Conservation (phyloP, 2,329 filamentous ascomycete species). For the Penicillium verrucosum region DNA sequence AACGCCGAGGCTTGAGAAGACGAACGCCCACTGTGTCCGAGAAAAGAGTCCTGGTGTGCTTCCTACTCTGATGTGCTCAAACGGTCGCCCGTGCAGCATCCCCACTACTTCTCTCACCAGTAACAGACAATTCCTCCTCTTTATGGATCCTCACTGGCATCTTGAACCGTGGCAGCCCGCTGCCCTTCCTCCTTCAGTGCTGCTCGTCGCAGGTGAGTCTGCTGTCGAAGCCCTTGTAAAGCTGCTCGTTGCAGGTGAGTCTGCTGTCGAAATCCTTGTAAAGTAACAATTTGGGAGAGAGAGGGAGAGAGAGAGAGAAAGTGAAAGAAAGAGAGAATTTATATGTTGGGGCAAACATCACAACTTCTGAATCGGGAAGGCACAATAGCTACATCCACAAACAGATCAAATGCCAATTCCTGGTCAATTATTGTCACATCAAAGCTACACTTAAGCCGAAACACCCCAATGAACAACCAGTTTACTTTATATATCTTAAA, state of each 20-base stretch:
- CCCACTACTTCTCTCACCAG: constrained; percentile 3
- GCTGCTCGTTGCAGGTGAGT: not conserved
- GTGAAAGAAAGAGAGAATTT: not conserved
- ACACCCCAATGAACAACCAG: not conserved
- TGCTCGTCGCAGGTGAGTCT: not conserved
- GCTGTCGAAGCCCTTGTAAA: not conserved
- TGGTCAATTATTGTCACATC: not conserved
- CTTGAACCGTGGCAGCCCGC: constrained; percentile 1
- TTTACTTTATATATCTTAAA: not conserved
- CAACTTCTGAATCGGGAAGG: not conserved
- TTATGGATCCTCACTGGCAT: not conserved
- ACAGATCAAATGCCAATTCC: not conserved
- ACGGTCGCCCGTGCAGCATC: constrained; percentile 4
- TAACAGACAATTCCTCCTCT: not conserved
- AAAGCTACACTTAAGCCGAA: not conserved
- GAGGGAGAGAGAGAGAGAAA: not conserved
- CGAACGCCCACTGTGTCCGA: constrained; percentile 7
- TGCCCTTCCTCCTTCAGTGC: not conserved
- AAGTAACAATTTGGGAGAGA: not conserved
- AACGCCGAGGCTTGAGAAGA: constrained; percentile 8
- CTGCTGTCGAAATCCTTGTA: not conserved
- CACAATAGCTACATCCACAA: not conserved
- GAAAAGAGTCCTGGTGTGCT: constrained; percentile 3
- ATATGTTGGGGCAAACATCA: not conserved
- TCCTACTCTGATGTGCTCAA: constrained; percentile 2